Evolutionary conservation across 352 stramenopile genomes (phyloP).

Genomic region (Phytophthora nicotianae): DNA sequence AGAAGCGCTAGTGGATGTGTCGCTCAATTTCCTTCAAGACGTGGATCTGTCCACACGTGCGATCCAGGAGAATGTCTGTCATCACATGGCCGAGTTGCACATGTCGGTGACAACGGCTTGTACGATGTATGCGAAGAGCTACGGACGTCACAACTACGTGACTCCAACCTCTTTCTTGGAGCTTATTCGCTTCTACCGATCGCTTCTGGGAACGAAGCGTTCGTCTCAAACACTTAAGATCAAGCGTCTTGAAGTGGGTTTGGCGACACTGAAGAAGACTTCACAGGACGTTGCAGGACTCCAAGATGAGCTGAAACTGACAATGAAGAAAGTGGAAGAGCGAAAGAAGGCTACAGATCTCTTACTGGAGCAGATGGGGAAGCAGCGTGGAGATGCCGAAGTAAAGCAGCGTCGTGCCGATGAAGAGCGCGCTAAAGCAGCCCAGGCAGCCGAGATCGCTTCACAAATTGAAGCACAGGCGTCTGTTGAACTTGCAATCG

Average conservation of each 20-base stretch:
- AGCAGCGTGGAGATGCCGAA: conserved; percentile 89
- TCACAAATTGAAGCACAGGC: conserved; percentile 74
- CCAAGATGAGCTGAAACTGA: conserved; percentile 85
- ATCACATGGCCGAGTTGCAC: conserved; percentile 94
- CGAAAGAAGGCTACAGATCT: conserved; percentile 88
- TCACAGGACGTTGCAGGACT: conserved; percentile 78
- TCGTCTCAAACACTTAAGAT: conserved; percentile 64
- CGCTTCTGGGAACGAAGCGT: conserved; percentile 69
- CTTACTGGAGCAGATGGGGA: conserved; percentile 90
- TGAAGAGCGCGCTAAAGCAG: conserved; percentile 77
- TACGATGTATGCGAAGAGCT: conserved; percentile 70
- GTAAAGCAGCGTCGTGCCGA: conserved; percentile 84
- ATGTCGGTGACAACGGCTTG: conserved; percentile 84
- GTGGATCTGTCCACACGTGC: conserved; percentile 63
- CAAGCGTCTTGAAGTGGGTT: conserved; percentile 81
- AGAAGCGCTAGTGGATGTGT: conserved; percentile 88
- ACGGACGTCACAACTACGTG: conserved; percentile 91
- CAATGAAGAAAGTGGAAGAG: conserved; percentile 92
- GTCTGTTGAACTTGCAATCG: conserved; percentile 70
- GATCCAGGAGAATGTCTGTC: conserved; percentile 91
- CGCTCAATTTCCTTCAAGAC: conserved; percentile 85
- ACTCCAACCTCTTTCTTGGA: conserved; percentile 94
- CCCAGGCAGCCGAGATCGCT: conserved; percentile 68
- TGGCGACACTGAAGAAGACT: conserved; percentile 87
- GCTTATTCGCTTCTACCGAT: conserved; percentile 92